Evolutionary conservation across 768 basidiomycete species (phyloP).

Genomic region (Pisolithus tinctorius): DNA sequence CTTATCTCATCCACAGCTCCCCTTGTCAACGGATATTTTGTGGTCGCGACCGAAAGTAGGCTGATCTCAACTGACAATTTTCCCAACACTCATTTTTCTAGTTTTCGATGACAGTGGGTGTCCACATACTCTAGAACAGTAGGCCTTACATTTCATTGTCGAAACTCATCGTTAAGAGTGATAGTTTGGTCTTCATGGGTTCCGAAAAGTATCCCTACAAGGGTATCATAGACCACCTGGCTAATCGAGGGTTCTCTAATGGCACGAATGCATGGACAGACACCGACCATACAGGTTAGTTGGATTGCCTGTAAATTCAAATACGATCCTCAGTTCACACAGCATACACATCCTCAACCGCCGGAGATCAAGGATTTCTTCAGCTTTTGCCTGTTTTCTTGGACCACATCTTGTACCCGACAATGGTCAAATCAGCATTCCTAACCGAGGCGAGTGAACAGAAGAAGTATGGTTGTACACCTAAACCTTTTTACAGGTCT

Average conservation of each 20-base stretch:
- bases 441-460: conserved; percentile 47
- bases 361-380: conserved; percentile 87
- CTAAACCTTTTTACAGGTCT: conserved; percentile 54
- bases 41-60: conserved; percentile 85
- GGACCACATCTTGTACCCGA: conserved; percentile 96
- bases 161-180: conserved; percentile 2
- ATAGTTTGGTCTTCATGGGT: conserved; percentile 87
- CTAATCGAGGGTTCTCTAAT: conserved; percentile 88
- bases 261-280: conserved; percentile 98
- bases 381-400: conserved; percentile 85
- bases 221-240: conserved; percentile 89
- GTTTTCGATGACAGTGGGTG: conserved; percentile 94
- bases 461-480: background rate
- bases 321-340: background rate
- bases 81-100: conserved; percentile 23
- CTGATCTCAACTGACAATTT: background rate
- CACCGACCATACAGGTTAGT: conserved; percentile 67
- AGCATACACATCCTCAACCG: conserved; percentile 93
- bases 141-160: conserved; percentile 3
- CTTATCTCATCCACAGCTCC: conserved; percentile 48
- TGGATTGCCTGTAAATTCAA: background rate
- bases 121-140: conserved; percentile 97
- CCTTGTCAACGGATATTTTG: conserved; percentile 87
- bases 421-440: conserved; percentile 80
- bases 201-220: conserved; percentile 95